These are phyloP conservation scores for Paecilomyces formosus DNA, from an alignment of 2,329 filamentous ascomycete genomes.

Conservation along the genomic window DNA sequence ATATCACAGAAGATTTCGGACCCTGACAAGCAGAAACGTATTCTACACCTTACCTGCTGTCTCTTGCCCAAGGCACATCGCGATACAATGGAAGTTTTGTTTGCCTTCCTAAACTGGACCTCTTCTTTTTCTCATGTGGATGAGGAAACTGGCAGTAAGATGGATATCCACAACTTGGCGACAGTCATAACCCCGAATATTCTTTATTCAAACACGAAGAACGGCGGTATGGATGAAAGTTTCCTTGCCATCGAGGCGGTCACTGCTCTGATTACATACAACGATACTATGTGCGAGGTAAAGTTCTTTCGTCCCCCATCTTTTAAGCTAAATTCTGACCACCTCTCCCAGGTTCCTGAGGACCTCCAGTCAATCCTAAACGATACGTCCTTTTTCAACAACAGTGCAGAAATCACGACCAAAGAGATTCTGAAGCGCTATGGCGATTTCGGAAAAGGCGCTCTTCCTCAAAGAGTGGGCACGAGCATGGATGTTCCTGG, in stretches of 20 bases:
- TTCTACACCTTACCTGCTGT: slow-evolving; percentile 86
- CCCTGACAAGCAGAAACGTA: slow-evolving; percentile 70
- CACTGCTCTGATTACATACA: slow-evolving; percentile 81
- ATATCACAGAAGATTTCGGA: slow-evolving; percentile 82
- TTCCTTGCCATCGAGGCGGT: slow-evolving; percentile 93
- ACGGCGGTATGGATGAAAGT: slow-evolving; percentile 72
- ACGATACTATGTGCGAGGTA: slow-evolving; percentile 97
- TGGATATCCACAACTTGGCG: slow-evolving; percentile 96
- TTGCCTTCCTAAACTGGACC: slow-evolving; percentile 95
- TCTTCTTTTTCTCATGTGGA: slow-evolving; percentile 96
- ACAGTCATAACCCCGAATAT: slow-evolving; percentile 98
- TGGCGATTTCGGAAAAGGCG: slow-evolving; percentile 67
- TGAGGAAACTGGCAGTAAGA: slow-evolving; percentile 94
- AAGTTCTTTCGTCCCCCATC: slow-evolving; percentile 54
- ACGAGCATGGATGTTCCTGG: slow-evolving; percentile 48
- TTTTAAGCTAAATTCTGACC: slow-evolving; percentile 48
- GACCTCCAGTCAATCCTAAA: slow-evolving; percentile 80
- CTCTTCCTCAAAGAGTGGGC: slow-evolving; percentile 49
- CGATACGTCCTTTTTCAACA: slow-evolving; percentile 75
- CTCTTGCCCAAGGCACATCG: slow-evolving; percentile 85
- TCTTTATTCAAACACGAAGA: slow-evolving; percentile 63
- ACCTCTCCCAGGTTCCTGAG: slow-evolving; percentile 66
- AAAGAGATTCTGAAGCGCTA: slow-evolving; percentile 96
- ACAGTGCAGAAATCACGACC: slow-evolving; percentile 78
- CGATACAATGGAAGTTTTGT: slow-evolving; percentile 90